These are phyloP conservation scores for Backusella liffmaniae DNA, from an alignment of 192 early-diverging fungal genomes.

Conservation along the genomic window DNA sequence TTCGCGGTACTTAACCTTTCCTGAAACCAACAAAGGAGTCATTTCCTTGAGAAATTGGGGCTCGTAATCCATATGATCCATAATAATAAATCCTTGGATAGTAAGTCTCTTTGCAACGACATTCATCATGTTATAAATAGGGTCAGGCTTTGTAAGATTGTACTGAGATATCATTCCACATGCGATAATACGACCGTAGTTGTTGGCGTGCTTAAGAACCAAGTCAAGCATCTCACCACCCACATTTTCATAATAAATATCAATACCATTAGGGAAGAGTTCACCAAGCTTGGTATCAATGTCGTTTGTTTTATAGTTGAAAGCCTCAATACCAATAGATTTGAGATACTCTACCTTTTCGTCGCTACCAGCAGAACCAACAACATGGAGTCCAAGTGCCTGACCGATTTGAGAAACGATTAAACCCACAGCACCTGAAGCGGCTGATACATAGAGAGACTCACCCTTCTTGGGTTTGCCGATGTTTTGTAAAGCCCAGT, in stretches of 20 bases:
- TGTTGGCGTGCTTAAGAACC: conserved; percentile 62
- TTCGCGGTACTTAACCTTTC: conserved; percentile 59
- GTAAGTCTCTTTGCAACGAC: conserved; percentile 57
- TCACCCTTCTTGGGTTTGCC: conserved; percentile 80
- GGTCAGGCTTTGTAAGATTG: conserved; percentile 46
- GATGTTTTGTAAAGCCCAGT: conserved; percentile 54
- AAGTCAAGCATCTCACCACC: conserved; percentile 79
- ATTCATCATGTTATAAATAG: conserved; percentile 54
- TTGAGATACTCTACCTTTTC: conserved; percentile 78
- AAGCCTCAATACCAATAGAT: conserved; percentile 73
- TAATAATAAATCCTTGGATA: conserved; percentile 66
- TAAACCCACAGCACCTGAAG: conserved; percentile 69
- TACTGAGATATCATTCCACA: conserved; percentile 79
- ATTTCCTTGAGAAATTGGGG: conserved; percentile 59
- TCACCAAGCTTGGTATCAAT: conserved; percentile 51
- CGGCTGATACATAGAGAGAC: conserved; percentile 80
- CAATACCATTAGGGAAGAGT: conserved; percentile 75
- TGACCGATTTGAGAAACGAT: conserved; percentile 79
- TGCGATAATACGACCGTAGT: conserved; percentile 60
- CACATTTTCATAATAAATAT: conserved; percentile 86
- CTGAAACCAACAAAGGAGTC: conserved; percentile 48
- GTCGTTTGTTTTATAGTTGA: conserved; percentile 88
- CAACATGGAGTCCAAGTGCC: conserved; percentile 68
- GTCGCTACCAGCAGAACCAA: conserved; percentile 81
- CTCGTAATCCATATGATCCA: conserved; percentile 45